A percentile compares a stretch with the other conserved stretches of the same genome.
These are phyloP conservation scores for Ophiostoma ips DNA, from an alignment of 2,329 filamentous ascomycete species.

Conservation along the genomic window DNA sequence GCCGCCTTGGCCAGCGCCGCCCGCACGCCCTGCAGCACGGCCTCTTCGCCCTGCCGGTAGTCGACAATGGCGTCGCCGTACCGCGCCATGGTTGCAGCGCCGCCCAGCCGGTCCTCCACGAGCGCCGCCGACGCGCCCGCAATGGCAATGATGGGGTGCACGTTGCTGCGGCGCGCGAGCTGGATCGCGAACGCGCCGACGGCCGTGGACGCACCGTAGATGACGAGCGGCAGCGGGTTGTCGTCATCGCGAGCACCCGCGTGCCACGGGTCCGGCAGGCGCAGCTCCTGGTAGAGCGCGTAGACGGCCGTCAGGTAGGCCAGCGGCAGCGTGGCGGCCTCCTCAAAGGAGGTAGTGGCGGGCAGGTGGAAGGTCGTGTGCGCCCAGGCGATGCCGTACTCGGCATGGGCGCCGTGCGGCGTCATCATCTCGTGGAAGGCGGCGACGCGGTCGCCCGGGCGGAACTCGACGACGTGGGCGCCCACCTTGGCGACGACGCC, in stretches of 20 bases:
- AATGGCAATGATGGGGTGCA: constrained; percentile 41
- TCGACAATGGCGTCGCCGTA: constrained; percentile 40
- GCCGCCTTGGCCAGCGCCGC: constrained; percentile 19
- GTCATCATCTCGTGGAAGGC: constrained; percentile 32
- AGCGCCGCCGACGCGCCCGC: constrained; percentile 32
- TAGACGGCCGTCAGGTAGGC: constrained; percentile 30
- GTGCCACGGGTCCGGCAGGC: constrained; percentile 28
- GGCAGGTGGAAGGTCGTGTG: constrained; percentile 30
- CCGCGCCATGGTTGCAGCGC: constrained; percentile 22
- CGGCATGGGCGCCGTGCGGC: constrained; percentile 24
- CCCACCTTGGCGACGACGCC: constrained; percentile 41
- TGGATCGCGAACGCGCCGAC: constrained; percentile 40
- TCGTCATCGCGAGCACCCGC: constrained; percentile 16
- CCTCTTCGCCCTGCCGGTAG: constrained; percentile 36
- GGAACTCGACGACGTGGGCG: constrained; percentile 41
- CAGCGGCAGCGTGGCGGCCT: constrained; percentile 29
- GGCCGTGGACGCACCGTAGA: constrained; percentile 33
- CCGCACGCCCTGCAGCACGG: constrained; percentile 26
- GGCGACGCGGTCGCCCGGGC: constrained; percentile 40
- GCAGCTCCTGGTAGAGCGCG: constrained; percentile 23
- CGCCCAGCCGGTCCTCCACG: constrained; percentile 28
- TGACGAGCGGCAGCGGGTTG: constrained; percentile 16
- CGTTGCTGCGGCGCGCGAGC: constrained; percentile 31
- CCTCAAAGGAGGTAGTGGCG: constrained; percentile 22
- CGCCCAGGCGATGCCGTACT: constrained; percentile 28